Conservation (phyloP, 2,329 filamentous ascomycete genomes). For the Exserohilum rostratum region DNA sequence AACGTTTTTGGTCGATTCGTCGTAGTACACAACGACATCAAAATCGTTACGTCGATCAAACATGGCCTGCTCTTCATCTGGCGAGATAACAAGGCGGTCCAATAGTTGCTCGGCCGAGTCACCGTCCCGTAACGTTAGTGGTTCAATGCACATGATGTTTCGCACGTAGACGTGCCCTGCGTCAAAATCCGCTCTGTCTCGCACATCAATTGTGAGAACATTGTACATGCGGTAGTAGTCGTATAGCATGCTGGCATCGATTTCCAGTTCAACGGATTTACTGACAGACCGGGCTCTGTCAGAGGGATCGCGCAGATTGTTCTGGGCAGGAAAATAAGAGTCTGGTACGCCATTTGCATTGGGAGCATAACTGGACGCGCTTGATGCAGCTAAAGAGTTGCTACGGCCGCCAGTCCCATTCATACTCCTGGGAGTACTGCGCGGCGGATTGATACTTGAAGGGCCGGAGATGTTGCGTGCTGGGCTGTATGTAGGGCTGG, state of each 20-base stretch:
- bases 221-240: conserved; percentile 70
- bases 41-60: conserved; percentile 77
- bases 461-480: conserved; percentile 72
- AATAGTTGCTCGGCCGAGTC: conserved; percentile 68
- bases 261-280: conserved; percentile 62
- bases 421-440: conserved; percentile 68
- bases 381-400: conserved; percentile 58
- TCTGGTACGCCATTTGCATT: conserved; percentile 43
- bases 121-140: conserved; percentile 72
- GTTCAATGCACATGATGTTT: conserved; percentile 88
- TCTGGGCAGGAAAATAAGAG: conserved; percentile 52
- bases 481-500: conserved; percentile 80
- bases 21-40: conserved; percentile 90
- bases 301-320: conserved; percentile 19
- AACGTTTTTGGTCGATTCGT: conserved; percentile 68
- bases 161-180: conserved; percentile 86
- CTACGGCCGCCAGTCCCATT: conserved; percentile 62
- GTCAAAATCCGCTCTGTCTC: conserved; percentile 80
- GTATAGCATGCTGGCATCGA: conserved; percentile 73
- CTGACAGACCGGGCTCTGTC: conserved; percentile 52
- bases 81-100: conserved; percentile 73
- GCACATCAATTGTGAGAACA: conserved; percentile 84
- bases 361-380: conserved; percentile 45
- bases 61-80: conserved; percentile 73
- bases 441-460: conserved; percentile 68